These are phyloP conservation scores for Floccularia luteovirens DNA, from an alignment of 768 basidiomycete species.

Conservation along the genomic window DNA sequence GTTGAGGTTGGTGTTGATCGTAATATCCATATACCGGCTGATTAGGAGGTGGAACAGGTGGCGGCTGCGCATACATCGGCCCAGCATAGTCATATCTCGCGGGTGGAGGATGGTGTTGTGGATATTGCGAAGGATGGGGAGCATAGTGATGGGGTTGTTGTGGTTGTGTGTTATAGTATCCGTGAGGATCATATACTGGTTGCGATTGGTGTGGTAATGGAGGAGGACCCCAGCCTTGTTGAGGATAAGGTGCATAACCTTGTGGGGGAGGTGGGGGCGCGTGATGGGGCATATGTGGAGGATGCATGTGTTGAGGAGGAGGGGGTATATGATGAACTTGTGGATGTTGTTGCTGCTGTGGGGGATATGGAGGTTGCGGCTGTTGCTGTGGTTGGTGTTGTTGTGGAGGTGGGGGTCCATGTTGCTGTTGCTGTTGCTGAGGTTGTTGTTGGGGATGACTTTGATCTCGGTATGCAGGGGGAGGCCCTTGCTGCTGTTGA, in stretches of 20 bases:
- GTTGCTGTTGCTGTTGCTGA: slow-evolving; percentile 11
- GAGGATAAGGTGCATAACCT: slow-evolving; percentile 9
- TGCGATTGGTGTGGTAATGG: slow-evolving; percentile 8
- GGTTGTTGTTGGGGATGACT: too few relatives aligned
- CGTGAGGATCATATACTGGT: slow-evolving; percentile 4
- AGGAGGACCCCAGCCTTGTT: slow-evolving; percentile 8
- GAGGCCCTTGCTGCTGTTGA: slow-evolving; percentile 7
- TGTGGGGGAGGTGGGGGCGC: slow-evolving; percentile 9
- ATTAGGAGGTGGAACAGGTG: slow-evolving; percentile 11
- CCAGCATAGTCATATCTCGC: slow-evolving; percentile 18
- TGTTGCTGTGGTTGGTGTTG: slow-evolving; percentile 13
- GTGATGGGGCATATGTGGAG: slow-evolving; percentile 11
- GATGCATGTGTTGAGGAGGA: slow-evolving; percentile 9
- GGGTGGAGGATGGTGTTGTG: slow-evolving; percentile 14
- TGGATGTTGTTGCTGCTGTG: slow-evolving; percentile 12
- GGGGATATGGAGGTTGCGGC: slow-evolving; percentile 3
- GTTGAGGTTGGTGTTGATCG: slow-evolving; percentile 14
- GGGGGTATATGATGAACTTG: not conserved
- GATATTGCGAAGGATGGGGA: slow-evolving; percentile 13
- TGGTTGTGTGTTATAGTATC: slow-evolving; percentile 2
- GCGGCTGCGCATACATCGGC: slow-evolving; percentile 16
- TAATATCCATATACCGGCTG: slow-evolving; percentile 11
- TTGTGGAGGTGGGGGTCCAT: slow-evolving; percentile 14
- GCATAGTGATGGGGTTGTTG: slow-evolving; percentile 5
- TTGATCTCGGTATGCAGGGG: slow-evolving; percentile 1